These are phyloP conservation scores for Eutrema salsugineum DNA, from an alignment of 441 rosid genomes.

Conservation along the genomic window DNA sequence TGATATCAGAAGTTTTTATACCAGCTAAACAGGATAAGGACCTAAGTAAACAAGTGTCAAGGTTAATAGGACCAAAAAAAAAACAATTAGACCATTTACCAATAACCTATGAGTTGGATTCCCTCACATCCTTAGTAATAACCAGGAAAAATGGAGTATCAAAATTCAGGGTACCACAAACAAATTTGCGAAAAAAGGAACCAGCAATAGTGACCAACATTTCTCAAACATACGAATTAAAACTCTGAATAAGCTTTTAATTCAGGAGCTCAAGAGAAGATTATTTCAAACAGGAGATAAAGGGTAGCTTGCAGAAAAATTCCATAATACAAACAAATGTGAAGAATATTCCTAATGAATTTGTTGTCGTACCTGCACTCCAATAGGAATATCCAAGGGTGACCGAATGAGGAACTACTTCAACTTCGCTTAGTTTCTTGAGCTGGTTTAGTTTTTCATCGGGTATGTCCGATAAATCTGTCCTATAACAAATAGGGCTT, in stretches of 20 bases:
- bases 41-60: background rate
- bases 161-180: background rate
- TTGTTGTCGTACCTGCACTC: constrained; percentile 60
- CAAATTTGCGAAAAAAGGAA: background rate
- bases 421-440: constrained; percentile 53
- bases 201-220: background rate
- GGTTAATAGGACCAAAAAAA: background rate
- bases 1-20: constrained; percentile 8
- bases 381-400: constrained; percentile 92
- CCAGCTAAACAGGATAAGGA: too few relatives aligned
- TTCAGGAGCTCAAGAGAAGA: background rate
- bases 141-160: background rate
- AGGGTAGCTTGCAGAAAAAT: background rate
- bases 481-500: constrained; percentile 25
- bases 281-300: background rate
- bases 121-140: background rate
- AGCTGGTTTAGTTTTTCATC: constrained; percentile 54
- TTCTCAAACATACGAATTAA: background rate
- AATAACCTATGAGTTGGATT: background rate
- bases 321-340: background rate
- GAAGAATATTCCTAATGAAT: background rate
- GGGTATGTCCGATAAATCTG: constrained; percentile 77
- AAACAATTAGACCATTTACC: background rate
- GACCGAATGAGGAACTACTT: constrained; percentile 69
- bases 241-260: background rate